Percentiles rank a stretch among this genome's conserved stretches.
Evolutionary conservation across 2,329 filamentous ascomycete species (phyloP).

Genomic region (Penicillium verrucosum): DNA sequence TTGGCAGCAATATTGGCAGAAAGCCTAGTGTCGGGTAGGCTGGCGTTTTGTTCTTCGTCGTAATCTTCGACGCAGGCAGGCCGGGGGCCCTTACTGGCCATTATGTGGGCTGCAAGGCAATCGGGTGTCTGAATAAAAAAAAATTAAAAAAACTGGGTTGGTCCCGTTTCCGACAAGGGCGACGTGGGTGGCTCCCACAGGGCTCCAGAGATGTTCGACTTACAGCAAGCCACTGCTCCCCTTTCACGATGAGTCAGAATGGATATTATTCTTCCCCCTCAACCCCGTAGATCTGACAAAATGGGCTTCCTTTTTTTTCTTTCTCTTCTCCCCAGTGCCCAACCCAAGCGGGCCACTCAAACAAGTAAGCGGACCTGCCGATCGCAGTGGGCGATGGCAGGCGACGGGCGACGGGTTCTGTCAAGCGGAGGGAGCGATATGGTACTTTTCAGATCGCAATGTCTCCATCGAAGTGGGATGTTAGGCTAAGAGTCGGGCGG

Average conservation of each 20-base stretch:
- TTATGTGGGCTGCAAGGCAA: conserved; percentile 27
- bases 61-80: conserved; percentile 49
- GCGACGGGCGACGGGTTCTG: conserved; percentile 23
- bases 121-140: conserved; percentile 23
- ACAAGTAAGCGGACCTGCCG: conserved; percentile 27
- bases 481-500: conserved; percentile 20
- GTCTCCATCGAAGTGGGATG: conserved; percentile 35
- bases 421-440: conserved; percentile 30
- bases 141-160: conserved; percentile 22
- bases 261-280: conserved; percentile 11
- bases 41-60: conserved; percentile 44
- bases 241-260: conserved; percentile 14
- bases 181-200: conserved; percentile 19
- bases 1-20: conserved; percentile 45
- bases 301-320: background rate
- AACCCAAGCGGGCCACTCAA: conserved; percentile 18
- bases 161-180: conserved; percentile 18
- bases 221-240: conserved; percentile 22
- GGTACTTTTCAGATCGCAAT: conserved; percentile 29
- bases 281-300: conserved; percentile 6
- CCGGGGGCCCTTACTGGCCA: conserved; percentile 40
- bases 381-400: conserved; percentile 30
- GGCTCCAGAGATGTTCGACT: conserved; percentile 13
- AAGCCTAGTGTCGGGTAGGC: conserved; percentile 47
- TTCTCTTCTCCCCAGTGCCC: conserved; percentile 14